Evolutionary conservation across 2,329 filamentous ascomycete genomes (phyloP), one percentile per base, ranked within the genome.

Genomic region (Hymenoscyphus repandus): DNA sequence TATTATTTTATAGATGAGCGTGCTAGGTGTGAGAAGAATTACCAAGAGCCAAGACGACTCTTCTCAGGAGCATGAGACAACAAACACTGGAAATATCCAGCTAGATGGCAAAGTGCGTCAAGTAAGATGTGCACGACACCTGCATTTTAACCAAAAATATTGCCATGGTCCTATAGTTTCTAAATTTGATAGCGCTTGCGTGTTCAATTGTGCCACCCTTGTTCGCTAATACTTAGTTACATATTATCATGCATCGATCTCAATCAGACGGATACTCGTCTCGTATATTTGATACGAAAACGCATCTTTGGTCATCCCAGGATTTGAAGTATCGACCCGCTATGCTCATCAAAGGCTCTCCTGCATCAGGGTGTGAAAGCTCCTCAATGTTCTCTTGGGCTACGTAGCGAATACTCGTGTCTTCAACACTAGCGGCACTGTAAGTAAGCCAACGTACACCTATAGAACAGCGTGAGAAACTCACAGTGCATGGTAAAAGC

Each of bases 201-300:
- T 27, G 22, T 27, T 27, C 22, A 27, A 27, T 27, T 27, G 4
- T 27, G 22, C 7, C 22, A 27, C 22, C 22, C 22, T 27, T 27
- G 22, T 27, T 27, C 22, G 22, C 22, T 4, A 27, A 7, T 27
- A 7, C 7, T 27, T 7, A 27, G n/a, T 15, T 20, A 32, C 27
- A 15, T 9, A 10, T 31, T 27, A 30, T 17, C 6, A 7, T 10
- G 11, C 11, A 39, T n/a, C 12, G 5, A 36, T 31, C 33, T 57
- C 58, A 96, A 69, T 95, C 89, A 64, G 96, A 86, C 0, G 92
- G 92, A 68, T 90, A 96, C 63, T 91, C 83, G 60, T 95, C 88
- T 59, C 71, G 70, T 47, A 88, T 74, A 67, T 96, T 97, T 60
- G 90, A 95, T 31, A 96, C 77, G 70, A 97, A 99, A 3, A 70